Percentiles rank a stretch among this genome's conserved stretches.
These are phyloP conservation scores for Austropuccinia psidii DNA, from an alignment of 1,284 basidiomycete genomes.

Conservation along the genomic window DNA sequence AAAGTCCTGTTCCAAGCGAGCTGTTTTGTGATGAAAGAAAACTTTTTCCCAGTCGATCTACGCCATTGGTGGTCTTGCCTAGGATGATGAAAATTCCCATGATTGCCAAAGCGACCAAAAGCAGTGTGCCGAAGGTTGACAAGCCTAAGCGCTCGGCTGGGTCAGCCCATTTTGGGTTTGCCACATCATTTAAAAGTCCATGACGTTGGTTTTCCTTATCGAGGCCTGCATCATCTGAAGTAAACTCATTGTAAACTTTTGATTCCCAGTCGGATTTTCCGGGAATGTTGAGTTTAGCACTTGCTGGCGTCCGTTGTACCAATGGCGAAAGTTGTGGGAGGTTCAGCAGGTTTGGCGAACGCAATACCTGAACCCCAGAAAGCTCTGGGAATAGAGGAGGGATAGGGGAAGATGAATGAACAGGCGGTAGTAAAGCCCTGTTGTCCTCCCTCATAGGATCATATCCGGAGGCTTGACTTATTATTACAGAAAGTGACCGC, in stretches of 20 bases:
- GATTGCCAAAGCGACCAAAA: background rate
- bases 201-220: background rate
- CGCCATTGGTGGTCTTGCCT: background rate
- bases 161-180: slow-evolving; percentile 10
- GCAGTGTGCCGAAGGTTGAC: background rate
- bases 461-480: too few species aligned
- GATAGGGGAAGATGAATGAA: too few species aligned
- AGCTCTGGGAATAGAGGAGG: too few species aligned
- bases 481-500: too few species aligned
- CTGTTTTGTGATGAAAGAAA: background rate
- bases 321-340: slow-evolving; percentile 12
- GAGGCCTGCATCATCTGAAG: background rate
- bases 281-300: background rate
- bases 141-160: background rate
- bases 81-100: slow-evolving; percentile 16
- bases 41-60: background rate
- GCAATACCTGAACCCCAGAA: too few species aligned
- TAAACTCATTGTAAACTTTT: background rate
- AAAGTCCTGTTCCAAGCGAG: background rate
- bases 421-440: too few species aligned
- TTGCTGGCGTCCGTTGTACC: background rate
- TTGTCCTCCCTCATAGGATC: too few species aligned
- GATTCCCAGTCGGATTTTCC: background rate
- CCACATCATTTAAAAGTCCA: background rate
- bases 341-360: background rate